Conservation (phyloP, 805 yeast genomes). For the Ogataea salicorniae region DNA sequence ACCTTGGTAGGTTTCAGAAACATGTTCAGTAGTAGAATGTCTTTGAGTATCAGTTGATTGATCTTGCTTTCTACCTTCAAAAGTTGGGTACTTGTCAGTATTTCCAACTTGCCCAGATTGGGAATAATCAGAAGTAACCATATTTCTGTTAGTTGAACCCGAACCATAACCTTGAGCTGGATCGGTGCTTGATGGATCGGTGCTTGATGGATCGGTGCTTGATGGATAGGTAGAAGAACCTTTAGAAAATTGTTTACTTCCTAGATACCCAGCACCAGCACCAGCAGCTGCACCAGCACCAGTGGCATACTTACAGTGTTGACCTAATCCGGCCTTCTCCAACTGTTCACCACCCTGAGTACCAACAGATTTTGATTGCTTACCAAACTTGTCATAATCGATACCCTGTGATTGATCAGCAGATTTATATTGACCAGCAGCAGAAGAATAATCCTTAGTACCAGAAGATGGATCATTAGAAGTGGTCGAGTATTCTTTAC, state of each 20-base stretch:
- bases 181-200: neutral
- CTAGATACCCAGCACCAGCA: neutral
- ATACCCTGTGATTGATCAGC: neutral
- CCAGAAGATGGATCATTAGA: neutral
- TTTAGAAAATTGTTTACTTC: neutral
- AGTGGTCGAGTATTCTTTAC: neutral
- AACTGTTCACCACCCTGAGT: slow-evolving; percentile 8
- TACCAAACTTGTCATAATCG: slow-evolving; percentile 6
- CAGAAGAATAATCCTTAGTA: neutral
- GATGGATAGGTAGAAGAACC: neutral
- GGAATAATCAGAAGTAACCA: too few relatives aligned
- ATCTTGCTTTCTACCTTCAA: too few relatives aligned
- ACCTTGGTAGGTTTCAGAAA: too few relatives aligned
- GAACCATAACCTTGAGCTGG: neutral
- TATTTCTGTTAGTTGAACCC: neutral
- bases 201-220: too few relatives aligned
- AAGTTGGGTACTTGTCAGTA: too few relatives aligned
- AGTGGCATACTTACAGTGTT: slow-evolving; percentile 9
- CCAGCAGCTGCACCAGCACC: slow-evolving; percentile 8
- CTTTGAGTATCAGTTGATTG: too few relatives aligned
- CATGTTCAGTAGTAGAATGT: too few relatives aligned
- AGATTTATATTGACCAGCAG: too few relatives aligned
- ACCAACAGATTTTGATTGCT: slow-evolving; percentile 6
- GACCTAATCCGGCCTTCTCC: slow-evolving; percentile 9
- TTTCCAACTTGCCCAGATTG: too few relatives aligned